These are phyloP conservation scores for Aspergillus sclerotiicarbonarius DNA, from an alignment of 495 filamentous ascomycete genomes.

Conservation along the genomic window DNA sequence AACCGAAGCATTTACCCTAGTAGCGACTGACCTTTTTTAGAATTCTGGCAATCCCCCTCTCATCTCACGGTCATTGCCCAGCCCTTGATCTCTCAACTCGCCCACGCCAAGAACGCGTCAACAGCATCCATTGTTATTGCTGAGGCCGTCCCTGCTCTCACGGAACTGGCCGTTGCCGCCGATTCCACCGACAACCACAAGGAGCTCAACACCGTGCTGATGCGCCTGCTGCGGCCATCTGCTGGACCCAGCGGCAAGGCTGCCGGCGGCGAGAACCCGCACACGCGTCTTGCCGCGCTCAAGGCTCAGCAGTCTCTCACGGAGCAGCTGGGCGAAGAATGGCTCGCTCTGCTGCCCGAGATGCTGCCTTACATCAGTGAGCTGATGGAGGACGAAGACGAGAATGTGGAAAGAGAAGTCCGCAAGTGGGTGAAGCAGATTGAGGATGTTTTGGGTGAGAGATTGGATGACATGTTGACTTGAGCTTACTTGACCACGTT, in stretches of 20 bases:
- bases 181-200: slow-evolving; percentile 87
- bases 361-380: slow-evolving; percentile 94
- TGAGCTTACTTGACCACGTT: slow-evolving; percentile 32
- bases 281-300: slow-evolving; percentile 69
- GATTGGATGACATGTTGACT: slow-evolving; percentile 84
- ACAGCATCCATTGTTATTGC: slow-evolving; percentile 41
- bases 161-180: slow-evolving; percentile 72
- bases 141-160: slow-evolving; percentile 57
- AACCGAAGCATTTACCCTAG: neutral
- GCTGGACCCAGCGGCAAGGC: slow-evolving; percentile 57
- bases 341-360: slow-evolving; percentile 84
- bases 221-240: slow-evolving; percentile 73
- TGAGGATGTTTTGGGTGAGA: slow-evolving; percentile 82
- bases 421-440: slow-evolving; percentile 83
- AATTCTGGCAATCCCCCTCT: slow-evolving; percentile 88
- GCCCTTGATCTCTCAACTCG: slow-evolving; percentile 67
- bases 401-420: slow-evolving; percentile 83
- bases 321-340: slow-evolving; percentile 80
- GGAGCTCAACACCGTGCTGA: slow-evolving; percentile 70
- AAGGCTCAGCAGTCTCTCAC: slow-evolving; percentile 76
- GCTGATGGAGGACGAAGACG: slow-evolving; percentile 92
- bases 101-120: slow-evolving; percentile 46
- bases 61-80: slow-evolving; percentile 72
- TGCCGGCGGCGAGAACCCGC: slow-evolving; percentile 42
- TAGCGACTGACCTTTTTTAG: slow-evolving; percentile 30